phyloP scores from a whole-genome alignment of 2,329 filamentous ascomycete species.

The Elsinoe perseae region DNA sequence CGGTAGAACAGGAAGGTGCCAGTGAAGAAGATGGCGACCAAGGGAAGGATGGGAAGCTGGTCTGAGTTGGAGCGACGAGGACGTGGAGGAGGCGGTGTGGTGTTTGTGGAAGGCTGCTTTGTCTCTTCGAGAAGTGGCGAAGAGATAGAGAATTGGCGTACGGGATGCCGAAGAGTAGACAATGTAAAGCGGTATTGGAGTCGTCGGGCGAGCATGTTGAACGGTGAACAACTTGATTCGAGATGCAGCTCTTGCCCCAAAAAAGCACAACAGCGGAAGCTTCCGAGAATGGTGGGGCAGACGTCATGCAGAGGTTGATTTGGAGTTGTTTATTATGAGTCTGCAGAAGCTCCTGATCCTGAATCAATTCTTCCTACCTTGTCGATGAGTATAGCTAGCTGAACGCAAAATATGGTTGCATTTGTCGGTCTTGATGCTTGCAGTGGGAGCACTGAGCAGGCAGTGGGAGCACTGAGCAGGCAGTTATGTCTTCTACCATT shows the following conservation, averaged over 20 bases:
- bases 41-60: slow-evolving; percentile 40
- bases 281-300: not conserved
- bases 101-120: not conserved
- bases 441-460: too few relatives aligned
- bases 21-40: slow-evolving; percentile 40
- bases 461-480: too few relatives aligned
- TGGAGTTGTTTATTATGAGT: too few relatives aligned
- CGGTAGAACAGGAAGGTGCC: slow-evolving; percentile 41
- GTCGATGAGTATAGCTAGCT: too few relatives aligned
- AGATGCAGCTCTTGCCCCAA: slow-evolving; percentile 9
- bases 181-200: not conserved
- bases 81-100: slow-evolving; percentile 16
- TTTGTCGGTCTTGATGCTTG: too few relatives aligned
- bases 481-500: too few relatives aligned
- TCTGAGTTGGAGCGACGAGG: slow-evolving; percentile 18
- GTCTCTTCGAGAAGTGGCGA: not conserved
- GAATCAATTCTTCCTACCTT: too few relatives aligned
- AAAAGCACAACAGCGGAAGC: not conserved
- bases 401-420: too few relatives aligned
- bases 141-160: not conserved
- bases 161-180: not conserved
- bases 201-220: slow-evolving; percentile 3
- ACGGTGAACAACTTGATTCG: slow-evolving; percentile 9
- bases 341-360: too few relatives aligned
- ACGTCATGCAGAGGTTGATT: not conserved